A percentile compares a stretch with the other conserved stretches of the same genome.
These are phyloP conservation scores for Dactylis glomerata DNA, from an alignment of 176 grass and related monocot species.

Conservation along the genomic window DNA sequence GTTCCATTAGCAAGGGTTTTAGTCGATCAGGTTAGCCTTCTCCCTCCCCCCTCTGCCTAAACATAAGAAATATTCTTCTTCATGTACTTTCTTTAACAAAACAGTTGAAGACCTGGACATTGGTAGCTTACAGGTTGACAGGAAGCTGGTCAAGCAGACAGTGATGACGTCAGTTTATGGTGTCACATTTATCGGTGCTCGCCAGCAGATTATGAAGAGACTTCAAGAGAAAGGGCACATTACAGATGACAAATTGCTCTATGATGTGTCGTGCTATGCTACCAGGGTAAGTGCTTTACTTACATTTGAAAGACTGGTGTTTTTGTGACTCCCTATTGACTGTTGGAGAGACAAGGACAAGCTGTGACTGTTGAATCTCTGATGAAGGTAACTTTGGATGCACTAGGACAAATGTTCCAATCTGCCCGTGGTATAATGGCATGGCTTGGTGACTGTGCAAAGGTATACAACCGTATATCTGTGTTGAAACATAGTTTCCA, in stretches of 20 bases:
- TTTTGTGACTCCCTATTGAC: slow-evolving; percentile 12
- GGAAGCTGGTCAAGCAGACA: slow-evolving; percentile 97
- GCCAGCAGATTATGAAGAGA: slow-evolving; percentile 85
- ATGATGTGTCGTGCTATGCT: slow-evolving; percentile 75
- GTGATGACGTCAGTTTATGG: slow-evolving; percentile 99
- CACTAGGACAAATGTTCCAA: slow-evolving; percentile 95
- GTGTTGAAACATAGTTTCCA: background rate
- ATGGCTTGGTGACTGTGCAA: slow-evolving; percentile 93
- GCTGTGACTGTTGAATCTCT: slow-evolving; percentile 27
- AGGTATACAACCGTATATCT: slow-evolving; percentile 44
- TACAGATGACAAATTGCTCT: slow-evolving; percentile 70
- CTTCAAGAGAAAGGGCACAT: slow-evolving; percentile 89
- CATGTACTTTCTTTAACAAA: slow-evolving; percentile 28
- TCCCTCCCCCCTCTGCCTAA: background rate
- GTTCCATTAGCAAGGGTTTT: slow-evolving; percentile 79
- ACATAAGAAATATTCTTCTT: slow-evolving; percentile 21
- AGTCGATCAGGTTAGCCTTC: slow-evolving; percentile 78
- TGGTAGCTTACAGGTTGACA: slow-evolving; percentile 93
- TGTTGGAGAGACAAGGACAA: slow-evolving; percentile 4
- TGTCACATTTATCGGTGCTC: slow-evolving; percentile 91
- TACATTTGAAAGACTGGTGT: background rate
- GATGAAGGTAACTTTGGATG: slow-evolving; percentile 82
- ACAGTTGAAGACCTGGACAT: slow-evolving; percentile 42
- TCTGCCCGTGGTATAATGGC: slow-evolving; percentile 89
- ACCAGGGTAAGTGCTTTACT: slow-evolving; percentile 52